Base-by-base conservation (phyloP, 2,329 filamentous ascomycete genomes). In the Ceratocystis cubensis region DNA sequence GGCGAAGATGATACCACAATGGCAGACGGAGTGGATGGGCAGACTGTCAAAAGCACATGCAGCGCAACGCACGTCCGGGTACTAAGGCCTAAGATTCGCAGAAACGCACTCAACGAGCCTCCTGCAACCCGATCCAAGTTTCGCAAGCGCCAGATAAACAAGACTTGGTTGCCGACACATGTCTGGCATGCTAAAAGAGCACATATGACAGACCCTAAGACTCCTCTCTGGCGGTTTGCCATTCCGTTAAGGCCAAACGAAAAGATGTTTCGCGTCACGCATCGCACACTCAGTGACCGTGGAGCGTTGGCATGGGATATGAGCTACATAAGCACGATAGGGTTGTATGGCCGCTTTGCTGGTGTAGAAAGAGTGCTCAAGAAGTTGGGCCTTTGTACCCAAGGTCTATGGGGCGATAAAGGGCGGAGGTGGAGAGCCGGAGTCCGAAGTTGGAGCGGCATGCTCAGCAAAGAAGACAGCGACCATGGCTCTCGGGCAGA, bases 141-240 rank as follows among this genome's bases (percentile, higher is more conserved):
- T 73, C 85, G 87, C 70, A 94, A 91, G 76, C 86, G 94, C 41
- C 93, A 97, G 74, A 78, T 87, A 59, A 82, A 89, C 74, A 97
- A 97, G 78, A 91, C 89, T 2, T 96, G 93, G 91, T 79, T 99
- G 17, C 94, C 94, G 0, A 97, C 94, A 5, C 94, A 99, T 75
- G 77, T 95, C 70, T 99, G 89, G 83, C 92, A 96, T 76, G 87
- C 93, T 1, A 99, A 99, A 75, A 81, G 94, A 68, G 91, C 94
- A 25, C 88, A 84, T 68, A 95, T 99, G 89, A 91, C 91, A 0
- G 81, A 84, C 6, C 88, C 89, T 0, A 86, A 83, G 62, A 82
- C 88, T 57, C 88, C 90, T 2, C 76, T 94, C n/a, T 99, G 94
- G 94, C 84, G 91, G 50, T 96, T 96, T 75, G 85, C 90, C 0